Percentiles rank a stretch among this genome's conserved stretches.
phyloP scores from a whole-genome alignment of 768 basidiomycete genomes.

The Russula dissimulans region DNA sequence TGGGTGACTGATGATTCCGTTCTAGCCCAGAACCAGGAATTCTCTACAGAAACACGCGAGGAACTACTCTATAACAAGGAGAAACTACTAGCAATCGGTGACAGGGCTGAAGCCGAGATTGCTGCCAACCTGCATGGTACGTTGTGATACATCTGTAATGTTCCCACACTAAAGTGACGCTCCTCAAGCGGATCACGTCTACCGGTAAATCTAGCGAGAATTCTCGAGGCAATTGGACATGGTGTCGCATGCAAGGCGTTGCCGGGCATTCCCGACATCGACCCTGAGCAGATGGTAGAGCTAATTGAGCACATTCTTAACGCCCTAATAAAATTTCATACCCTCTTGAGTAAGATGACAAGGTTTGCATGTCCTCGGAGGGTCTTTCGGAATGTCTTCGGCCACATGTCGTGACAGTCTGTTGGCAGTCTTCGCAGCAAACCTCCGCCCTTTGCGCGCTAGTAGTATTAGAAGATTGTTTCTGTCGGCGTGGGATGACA shows the following conservation, averaged over 20 bases:
- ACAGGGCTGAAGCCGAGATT: conserved; percentile 94
- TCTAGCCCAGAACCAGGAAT: conserved; percentile 94
- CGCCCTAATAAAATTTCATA: not conserved
- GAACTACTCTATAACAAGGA: conserved; percentile 99
- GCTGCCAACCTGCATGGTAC: conserved; percentile 84
- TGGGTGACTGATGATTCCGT: not conserved
- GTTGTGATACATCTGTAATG: conserved; percentile 18
- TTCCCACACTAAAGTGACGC: conserved; percentile 19
- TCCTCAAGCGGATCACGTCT: conserved; percentile 71
- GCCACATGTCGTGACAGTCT: not conserved
- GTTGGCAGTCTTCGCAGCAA: not conserved
- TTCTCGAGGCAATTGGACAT: not conserved
- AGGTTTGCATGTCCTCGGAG: not conserved
- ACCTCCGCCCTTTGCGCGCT: too few relatives aligned
- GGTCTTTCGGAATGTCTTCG: not conserved
- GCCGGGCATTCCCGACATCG: not conserved
- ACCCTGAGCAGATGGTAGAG: not conserved
- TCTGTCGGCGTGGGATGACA: not conserved
- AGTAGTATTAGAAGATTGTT: not conserved
- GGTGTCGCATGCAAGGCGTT: not conserved
- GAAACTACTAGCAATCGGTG: conserved; percentile 93
- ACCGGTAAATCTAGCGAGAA: conserved; percentile 46
- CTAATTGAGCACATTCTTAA: not conserved
- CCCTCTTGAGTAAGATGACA: not conserved
- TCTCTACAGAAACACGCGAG: conserved; percentile 94